Evolutionary conservation across 805 yeast genomes (phyloP).

Genomic region (Yamadazyma nakazawae): DNA sequence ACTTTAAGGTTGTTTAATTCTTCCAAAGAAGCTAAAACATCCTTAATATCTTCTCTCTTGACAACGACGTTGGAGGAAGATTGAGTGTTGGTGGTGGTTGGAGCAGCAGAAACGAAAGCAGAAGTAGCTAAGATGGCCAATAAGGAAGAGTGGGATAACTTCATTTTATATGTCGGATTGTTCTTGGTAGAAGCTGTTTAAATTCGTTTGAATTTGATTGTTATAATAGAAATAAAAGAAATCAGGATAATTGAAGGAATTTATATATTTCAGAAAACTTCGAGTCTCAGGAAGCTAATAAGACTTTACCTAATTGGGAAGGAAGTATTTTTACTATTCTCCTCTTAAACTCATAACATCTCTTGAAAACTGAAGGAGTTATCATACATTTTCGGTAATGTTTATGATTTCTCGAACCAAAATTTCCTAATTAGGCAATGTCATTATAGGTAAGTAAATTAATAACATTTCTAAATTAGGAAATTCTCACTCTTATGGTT

Average conservation of each 20-base stretch:
- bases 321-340: neutral
- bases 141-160: slow-evolving; percentile 37
- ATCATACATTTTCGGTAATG: slow-evolving; percentile 5
- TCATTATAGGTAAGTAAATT: slow-evolving; percentile 10
- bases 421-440: slow-evolving; percentile 22
- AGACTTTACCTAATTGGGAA: slow-evolving; percentile 10
- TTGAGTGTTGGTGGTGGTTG: slow-evolving; percentile 15
- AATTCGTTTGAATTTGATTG: slow-evolving; percentile 2
- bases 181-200: neutral
- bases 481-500: slow-evolving; percentile 11
- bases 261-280: neutral
- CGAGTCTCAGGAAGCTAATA: neutral
- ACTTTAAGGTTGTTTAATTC: slow-evolving; percentile 32
- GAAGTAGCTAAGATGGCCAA: slow-evolving; percentile 39
- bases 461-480: slow-evolving; percentile 17
- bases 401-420: slow-evolving; percentile 9
- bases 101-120: slow-evolving; percentile 36
- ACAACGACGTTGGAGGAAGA: slow-evolving; percentile 18
- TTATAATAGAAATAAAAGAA: slow-evolving; percentile 1
- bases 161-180: slow-evolving; percentile 24
- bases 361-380: neutral
- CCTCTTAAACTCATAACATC: slow-evolving; percentile 5
- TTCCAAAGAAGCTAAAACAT: slow-evolving; percentile 30
- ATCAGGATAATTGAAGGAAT: neutral
- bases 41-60: slow-evolving; percentile 33